phyloP scores from a whole-genome alignment of 2,329 filamentous ascomycete genomes.

The Phyllosticta citrichinensis region DNA sequence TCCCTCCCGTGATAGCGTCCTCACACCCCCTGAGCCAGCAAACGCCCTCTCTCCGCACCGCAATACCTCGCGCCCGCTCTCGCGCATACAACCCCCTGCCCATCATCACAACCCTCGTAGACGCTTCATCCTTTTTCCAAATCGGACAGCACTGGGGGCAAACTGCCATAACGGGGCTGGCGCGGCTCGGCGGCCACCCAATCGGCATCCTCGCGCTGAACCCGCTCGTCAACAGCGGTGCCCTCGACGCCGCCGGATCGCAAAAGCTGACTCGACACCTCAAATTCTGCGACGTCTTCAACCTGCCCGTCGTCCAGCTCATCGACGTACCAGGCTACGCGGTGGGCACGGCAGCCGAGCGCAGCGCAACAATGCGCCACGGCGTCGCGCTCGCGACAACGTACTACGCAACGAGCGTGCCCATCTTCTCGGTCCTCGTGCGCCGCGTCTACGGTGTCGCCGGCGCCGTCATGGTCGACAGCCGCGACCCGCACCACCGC shows the following conservation, averaged over 20 bases:
- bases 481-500: constrained; percentile 49
- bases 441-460: constrained; percentile 54
- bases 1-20: constrained; percentile 39
- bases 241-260: constrained; percentile 49
- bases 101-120: constrained; percentile 49
- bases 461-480: constrained; percentile 54
- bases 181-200: constrained; percentile 45
- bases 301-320: constrained; percentile 54
- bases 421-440: constrained; percentile 52
- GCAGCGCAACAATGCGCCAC: constrained; percentile 55
- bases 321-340: constrained; percentile 53
- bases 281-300: constrained; percentile 57
- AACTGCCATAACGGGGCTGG: constrained; percentile 51
- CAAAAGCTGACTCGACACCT: constrained; percentile 52
- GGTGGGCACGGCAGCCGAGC: constrained; percentile 53
- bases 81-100: constrained; percentile 51
- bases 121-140: constrained; percentile 50
- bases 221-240: constrained; percentile 44
- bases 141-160: constrained; percentile 54
- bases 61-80: constrained; percentile 48
- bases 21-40: constrained; percentile 42
- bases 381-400: constrained; percentile 51
- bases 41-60: constrained; percentile 41
- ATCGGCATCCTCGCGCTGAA: constrained; percentile 52
- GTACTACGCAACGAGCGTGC: constrained; percentile 55